Evolutionary conservation across 257 asterid genomes (phyloP).

Genomic region (Striga asiatica): DNA sequence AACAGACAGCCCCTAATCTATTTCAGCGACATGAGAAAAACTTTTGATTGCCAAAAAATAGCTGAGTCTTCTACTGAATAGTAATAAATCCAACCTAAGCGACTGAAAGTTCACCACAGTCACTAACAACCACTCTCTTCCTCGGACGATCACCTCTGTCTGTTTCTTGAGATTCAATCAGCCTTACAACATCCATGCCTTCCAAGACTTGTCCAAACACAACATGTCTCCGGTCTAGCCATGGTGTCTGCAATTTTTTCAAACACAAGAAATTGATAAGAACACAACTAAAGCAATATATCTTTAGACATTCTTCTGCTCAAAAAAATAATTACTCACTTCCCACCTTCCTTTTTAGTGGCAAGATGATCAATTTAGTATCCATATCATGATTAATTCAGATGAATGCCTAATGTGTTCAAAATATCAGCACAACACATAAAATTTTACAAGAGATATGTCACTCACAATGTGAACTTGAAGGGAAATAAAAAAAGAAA

Average conservation of each 20-base stretch:
- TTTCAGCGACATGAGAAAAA: conserved; percentile 12
- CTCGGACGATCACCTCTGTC: conserved; percentile 92
- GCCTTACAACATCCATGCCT: conserved; percentile 74
- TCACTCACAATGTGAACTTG: no score
- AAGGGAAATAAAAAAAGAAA: no score
- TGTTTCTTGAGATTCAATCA: conserved; percentile 68
- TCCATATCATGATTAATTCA: no score
- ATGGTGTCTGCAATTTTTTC: conserved; percentile 56
- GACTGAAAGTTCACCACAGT: conserved; percentile 78
- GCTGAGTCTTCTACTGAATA: conserved; percentile 2
- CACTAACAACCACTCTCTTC: conserved; percentile 77
- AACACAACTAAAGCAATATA: not conserved
- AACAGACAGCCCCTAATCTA: conserved; percentile 24
- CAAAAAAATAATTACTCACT: not conserved
- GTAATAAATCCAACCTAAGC: conserved; percentile 23
- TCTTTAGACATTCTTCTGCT: not conserved
- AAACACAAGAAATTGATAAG: conserved; percentile 4
- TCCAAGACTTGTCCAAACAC: conserved; percentile 97
- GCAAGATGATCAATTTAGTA: not conserved
- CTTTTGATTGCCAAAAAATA: conserved; percentile 8
- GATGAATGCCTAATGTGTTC: not conserved
- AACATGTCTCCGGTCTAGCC: conserved; percentile 85
- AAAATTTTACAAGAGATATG: no score
- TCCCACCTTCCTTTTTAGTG: not conserved
- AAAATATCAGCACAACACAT: not conserved